Percentiles rank a stretch among this genome's conserved stretches.
Conservation (phyloP, 148 eudicot species). For the Agrostemma githago region DNA sequence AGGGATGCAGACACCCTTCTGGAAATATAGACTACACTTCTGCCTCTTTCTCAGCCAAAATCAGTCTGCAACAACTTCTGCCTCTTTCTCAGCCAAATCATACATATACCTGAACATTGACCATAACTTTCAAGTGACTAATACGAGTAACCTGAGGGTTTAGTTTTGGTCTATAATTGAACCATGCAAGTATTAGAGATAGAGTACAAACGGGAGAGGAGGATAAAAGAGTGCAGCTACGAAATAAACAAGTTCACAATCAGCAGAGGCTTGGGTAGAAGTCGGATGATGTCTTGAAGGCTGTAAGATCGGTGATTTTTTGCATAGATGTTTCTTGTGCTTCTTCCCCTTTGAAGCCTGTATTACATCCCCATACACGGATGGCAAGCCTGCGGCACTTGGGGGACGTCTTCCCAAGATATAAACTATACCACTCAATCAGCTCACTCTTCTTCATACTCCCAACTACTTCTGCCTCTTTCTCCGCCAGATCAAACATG, state of each 20-base stretch:
- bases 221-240: not conserved
- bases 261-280: slow-evolving; percentile 72
- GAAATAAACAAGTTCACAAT: slow-evolving; percentile 12
- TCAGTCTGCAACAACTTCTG: slow-evolving; percentile 36
- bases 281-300: slow-evolving; percentile 50
- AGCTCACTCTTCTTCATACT: slow-evolving; percentile 52
- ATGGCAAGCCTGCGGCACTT: slow-evolving; percentile 77
- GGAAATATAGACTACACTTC: slow-evolving; percentile 63
- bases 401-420: slow-evolving; percentile 50
- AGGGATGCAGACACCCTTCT: slow-evolving; percentile 36
- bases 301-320: slow-evolving; percentile 44
- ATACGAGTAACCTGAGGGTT: not conserved
- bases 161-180: not conserved
- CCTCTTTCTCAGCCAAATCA: slow-evolving; percentile 74
- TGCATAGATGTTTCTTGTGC: slow-evolving; percentile 28
- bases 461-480: slow-evolving; percentile 61
- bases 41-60: slow-evolving; percentile 48
- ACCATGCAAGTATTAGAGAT: not conserved
- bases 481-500: slow-evolving; percentile 75
- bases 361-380: slow-evolving; percentile 86
- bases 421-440: slow-evolving; percentile 61
- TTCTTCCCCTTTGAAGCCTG: slow-evolving; percentile 45
- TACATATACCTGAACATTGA: slow-evolving; percentile 67
- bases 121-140: not conserved
- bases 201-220: not conserved